phyloP scores from a whole-genome alignment of 257 asterid species.

The Forsythia suspensa region DNA sequence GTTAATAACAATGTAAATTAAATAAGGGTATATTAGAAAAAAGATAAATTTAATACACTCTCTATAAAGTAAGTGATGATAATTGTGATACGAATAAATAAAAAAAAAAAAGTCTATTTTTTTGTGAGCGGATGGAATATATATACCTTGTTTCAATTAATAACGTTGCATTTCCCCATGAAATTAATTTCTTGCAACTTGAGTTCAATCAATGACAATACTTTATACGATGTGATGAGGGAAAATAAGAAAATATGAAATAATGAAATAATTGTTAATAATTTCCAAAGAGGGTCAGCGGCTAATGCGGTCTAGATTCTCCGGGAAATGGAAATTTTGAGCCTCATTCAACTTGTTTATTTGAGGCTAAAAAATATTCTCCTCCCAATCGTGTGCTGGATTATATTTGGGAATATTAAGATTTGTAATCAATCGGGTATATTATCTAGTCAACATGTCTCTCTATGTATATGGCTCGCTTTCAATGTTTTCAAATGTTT shows the following conservation, averaged over 20 bases:
- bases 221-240: slow-evolving; percentile 35
- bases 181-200: not conserved
- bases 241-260: slow-evolving; percentile 32
- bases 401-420: slow-evolving; percentile 15
- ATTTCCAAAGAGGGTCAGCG: slow-evolving; percentile 66
- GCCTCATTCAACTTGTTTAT: slow-evolving; percentile 41
- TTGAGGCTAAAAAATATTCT: slow-evolving; percentile 26
- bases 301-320: slow-evolving; percentile 94
- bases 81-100: no score
- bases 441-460: slow-evolving; percentile 38
- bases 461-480: slow-evolving; percentile 13
- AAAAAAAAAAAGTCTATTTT: no score
- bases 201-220: slow-evolving; percentile 7
- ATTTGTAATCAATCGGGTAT: not conserved
- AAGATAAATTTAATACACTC: no score
- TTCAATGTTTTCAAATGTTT: slow-evolving; percentile 30
- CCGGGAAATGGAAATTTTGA: slow-evolving; percentile 58
- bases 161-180: slow-evolving; percentile 27
- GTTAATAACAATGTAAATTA: no score
- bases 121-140: no score
- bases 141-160: not conserved
- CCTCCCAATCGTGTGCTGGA: slow-evolving; percentile 34
- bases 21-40: no score
- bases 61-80: no score
- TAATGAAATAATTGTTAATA: slow-evolving; percentile 29